A percentile compares a stretch with the other conserved stretches of the same genome.
These are phyloP conservation scores for Pugionium dolabratum DNA, from an alignment of 345 rosid species.

Conservation along the genomic window DNA sequence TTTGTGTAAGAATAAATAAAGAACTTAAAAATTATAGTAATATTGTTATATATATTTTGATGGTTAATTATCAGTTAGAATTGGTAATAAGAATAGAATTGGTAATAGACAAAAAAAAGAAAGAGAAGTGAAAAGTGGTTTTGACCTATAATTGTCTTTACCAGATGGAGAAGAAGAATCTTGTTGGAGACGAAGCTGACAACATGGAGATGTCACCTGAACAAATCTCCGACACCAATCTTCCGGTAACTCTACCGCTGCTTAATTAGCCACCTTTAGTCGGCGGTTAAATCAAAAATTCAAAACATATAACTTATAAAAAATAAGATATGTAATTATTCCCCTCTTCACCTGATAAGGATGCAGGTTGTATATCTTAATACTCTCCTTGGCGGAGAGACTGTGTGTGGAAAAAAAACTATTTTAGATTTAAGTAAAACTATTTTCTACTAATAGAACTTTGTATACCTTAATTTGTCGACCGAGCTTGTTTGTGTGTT, in stretches of 20 bases:
- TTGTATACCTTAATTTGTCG: slow-evolving; percentile 15
- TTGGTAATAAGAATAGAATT: no score
- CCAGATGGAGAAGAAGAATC: slow-evolving; percentile 29
- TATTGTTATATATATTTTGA: no score
- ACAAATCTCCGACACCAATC: slow-evolving; percentile 28
- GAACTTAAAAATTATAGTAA: no score
- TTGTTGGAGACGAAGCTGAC: slow-evolving; percentile 1
- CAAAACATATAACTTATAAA: background rate
- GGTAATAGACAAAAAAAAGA: no score
- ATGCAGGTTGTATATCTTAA: slow-evolving; percentile 13
- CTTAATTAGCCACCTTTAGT: slow-evolving; percentile 23
- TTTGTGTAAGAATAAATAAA: no score
- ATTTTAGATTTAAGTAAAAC: slow-evolving; percentile 6
- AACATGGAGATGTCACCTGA: slow-evolving; percentile 30
- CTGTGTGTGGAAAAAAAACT: slow-evolving; percentile 1
- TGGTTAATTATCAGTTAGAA: no score
- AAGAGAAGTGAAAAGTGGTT: background rate
- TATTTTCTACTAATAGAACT: slow-evolving; percentile 9
- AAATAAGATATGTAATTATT: slow-evolving; percentile 19
- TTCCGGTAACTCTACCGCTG: slow-evolving; percentile 38
- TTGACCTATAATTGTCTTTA: slow-evolving; percentile 2
- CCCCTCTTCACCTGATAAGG: slow-evolving; percentile 6
- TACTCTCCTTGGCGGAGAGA: slow-evolving; percentile 20
- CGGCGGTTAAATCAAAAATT: slow-evolving; percentile 14
- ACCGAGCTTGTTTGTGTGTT: slow-evolving; percentile 4